Evolutionary conservation across 2,329 filamentous ascomycete species (phyloP), one percentile per base, ranked within the genome.

Genomic region (Apiospora saccharicola): DNA sequence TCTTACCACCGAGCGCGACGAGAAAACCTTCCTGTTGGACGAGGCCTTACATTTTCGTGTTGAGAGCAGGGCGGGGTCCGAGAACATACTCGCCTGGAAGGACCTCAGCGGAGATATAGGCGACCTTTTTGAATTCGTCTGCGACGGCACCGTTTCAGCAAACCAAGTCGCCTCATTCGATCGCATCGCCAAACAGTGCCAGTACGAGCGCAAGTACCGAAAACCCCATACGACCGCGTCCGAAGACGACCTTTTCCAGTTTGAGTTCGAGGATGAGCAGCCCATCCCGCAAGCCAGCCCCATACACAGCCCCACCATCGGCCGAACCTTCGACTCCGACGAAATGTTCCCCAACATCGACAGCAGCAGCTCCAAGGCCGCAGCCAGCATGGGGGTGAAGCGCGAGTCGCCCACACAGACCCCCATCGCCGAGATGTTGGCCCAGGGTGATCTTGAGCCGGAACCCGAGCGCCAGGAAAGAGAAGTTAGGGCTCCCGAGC

Each of bases 111-210:
- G 96, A 72, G 96, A 99, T 86, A 89, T 90, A 44, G 96, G 95
- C 71, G 96, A 99, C 82, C 88, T 98, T n/a, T 99, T 94, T 88
- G 96, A 99, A 82, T 99, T 98, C 80, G 93, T 99, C 75, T 98
- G 95, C 85, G 96, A 98, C 83, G 82, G 87, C 51, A 91, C 91
- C 16, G 90, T 93, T 57, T 86, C 91, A 41, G 85, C 90, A 3
- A 88, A 90, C 68, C 93, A 95, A 77, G 92, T 96, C 34, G 88
- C 92, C 67, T 90, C 92, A 22, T 98, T 99, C 81, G 91, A 96
- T 79, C 87, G 92, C 71, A 91, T 94, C 70, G 94, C 96, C 10
- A 89, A 94, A 72, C 92, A 98, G 89, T 98, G 96, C 81, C 96
- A 99, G 83, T 99, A 97, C 92, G 96, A 99, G 85, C 90, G 96